phyloP scores from a whole-genome alignment of 1,139 yeast genomes.

The Debaryomyces subglobosus region DNA sequence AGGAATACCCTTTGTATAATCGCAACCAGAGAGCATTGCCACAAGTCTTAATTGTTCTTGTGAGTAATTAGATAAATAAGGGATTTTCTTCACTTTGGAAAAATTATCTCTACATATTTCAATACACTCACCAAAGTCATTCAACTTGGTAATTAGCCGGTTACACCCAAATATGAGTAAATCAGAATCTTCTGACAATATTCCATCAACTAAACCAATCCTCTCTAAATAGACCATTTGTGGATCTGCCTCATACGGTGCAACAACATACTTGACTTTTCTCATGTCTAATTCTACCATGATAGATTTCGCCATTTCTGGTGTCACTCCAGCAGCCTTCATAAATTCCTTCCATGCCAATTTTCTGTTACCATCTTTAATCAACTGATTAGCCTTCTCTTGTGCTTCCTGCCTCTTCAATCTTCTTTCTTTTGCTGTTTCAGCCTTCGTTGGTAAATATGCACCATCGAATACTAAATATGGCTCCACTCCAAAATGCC shows the following conservation, averaged over 20 bases:
- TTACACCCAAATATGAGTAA: slow-evolving; percentile 85
- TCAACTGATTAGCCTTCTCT: slow-evolving; percentile 53
- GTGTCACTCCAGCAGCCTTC: slow-evolving; percentile 85
- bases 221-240: slow-evolving; percentile 92
- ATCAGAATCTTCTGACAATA: slow-evolving; percentile 94
- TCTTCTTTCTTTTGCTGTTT: slow-evolving; percentile 70
- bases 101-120: slow-evolving; percentile 65
- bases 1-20: slow-evolving; percentile 85
- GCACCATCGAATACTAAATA: slow-evolving; percentile 96
- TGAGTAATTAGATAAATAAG: slow-evolving; percentile 47
- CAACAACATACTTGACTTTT: slow-evolving; percentile 75
- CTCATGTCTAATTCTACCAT: slow-evolving; percentile 70
- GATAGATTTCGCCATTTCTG: slow-evolving; percentile 86
- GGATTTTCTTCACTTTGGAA: slow-evolving; percentile 45
- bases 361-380: slow-evolving; percentile 54
- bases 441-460: slow-evolving; percentile 74
- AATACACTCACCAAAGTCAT: slow-evolving; percentile 74
- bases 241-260: slow-evolving; percentile 98
- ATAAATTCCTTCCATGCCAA: slow-evolving; percentile 71
- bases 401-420: slow-evolving; percentile 59
- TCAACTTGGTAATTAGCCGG: slow-evolving; percentile 75
- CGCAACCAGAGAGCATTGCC: slow-evolving; percentile 94
- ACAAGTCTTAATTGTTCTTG: slow-evolving; percentile 67
- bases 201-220: slow-evolving; percentile 75
- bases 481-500: slow-evolving; percentile 73